Percentiles rank a stretch among this genome's conserved stretches.
phyloP scores from a whole-genome alignment of 2,329 filamentous ascomycete genomes.

The Phialocephala subalpina region DNA sequence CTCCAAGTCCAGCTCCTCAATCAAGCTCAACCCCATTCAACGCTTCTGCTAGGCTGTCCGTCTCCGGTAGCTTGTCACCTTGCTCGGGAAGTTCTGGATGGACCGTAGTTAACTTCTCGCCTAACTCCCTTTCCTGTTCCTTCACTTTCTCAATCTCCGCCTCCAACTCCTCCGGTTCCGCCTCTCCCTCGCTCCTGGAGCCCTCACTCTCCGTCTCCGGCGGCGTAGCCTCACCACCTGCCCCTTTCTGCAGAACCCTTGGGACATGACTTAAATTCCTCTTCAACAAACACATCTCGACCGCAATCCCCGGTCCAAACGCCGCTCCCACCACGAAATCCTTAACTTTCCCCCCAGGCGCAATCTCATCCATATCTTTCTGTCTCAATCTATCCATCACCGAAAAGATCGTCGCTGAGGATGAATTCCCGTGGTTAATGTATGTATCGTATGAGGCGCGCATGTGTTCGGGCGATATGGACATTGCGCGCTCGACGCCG shows the following conservation, averaged over 20 bases:
- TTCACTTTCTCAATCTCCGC: slow-evolving; percentile 30
- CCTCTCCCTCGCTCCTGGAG: slow-evolving; percentile 35
- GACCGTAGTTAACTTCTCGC: slow-evolving; percentile 32
- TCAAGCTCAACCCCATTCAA: slow-evolving; percentile 44
- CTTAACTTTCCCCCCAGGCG: slow-evolving; percentile 56
- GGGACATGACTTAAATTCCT: slow-evolving; percentile 42
- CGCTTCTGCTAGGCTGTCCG: slow-evolving; percentile 39
- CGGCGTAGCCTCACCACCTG: slow-evolving; percentile 40
- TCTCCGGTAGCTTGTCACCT: slow-evolving; percentile 38
- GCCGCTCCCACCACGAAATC: slow-evolving; percentile 73
- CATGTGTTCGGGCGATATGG: slow-evolving; percentile 68
- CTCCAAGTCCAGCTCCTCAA: slow-evolving; percentile 28
- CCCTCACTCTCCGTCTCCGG: slow-evolving; percentile 43
- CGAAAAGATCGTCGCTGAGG: slow-evolving; percentile 73
- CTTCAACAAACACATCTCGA: slow-evolving; percentile 74
- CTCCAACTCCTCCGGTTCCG: slow-evolving; percentile 26
- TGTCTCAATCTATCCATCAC: slow-evolving; percentile 68
- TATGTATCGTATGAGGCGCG: slow-evolving; percentile 76
- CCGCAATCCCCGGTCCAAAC: slow-evolving; percentile 73
- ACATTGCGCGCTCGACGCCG: slow-evolving; percentile 66
- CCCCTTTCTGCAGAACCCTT: neutral
- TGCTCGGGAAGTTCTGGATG: slow-evolving; percentile 33
- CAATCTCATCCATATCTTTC: slow-evolving; percentile 66
- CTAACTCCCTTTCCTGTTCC: slow-evolving; percentile 28
- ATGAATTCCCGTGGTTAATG: slow-evolving; percentile 72